phyloP scores from a whole-genome alignment of 1,139 yeast species.

The Candida smagusa region DNA sequence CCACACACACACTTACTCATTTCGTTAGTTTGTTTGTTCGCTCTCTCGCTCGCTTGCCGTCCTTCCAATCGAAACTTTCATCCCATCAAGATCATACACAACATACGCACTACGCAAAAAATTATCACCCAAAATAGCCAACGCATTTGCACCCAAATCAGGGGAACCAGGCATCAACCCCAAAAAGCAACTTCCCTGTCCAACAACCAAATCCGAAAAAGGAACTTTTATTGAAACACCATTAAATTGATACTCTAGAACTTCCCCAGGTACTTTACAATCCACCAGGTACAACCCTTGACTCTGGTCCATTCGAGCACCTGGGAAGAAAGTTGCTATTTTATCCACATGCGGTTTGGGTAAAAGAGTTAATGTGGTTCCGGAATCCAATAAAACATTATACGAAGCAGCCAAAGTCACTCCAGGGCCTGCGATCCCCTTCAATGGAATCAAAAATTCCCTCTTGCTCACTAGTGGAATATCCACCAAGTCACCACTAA shows the following conservation, averaged over 20 bases:
- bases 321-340: conserved; percentile 9
- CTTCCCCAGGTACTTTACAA: no score
- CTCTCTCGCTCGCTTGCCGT: no score
- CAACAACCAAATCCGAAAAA: no score
- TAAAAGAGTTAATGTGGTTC: conserved; percentile 57
- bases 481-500: conserved; percentile 12
- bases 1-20: no score
- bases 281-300: no score
- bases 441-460: no score
- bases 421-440: no score
- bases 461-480: conserved; percentile 5
- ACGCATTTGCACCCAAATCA: conserved; percentile 6
- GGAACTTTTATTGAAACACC: no score
- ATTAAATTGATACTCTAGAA: no score
- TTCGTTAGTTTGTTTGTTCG: no score
- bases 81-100: conserved; percentile 20
- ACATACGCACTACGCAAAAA: conserved; percentile 10
- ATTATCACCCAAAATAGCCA: background rate
- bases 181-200: no score
- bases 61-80: conserved; percentile 13
- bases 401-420: background rate
- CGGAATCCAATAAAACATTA: conserved; percentile 61
- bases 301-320: no score
- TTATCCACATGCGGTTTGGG: conserved; percentile 28
- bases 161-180: conserved; percentile 25